Evolutionary conservation across 768 basidiomycete genomes (phyloP), one percentile per base, ranked within the genome.

Genomic region (Pisolithus tinctorius): DNA sequence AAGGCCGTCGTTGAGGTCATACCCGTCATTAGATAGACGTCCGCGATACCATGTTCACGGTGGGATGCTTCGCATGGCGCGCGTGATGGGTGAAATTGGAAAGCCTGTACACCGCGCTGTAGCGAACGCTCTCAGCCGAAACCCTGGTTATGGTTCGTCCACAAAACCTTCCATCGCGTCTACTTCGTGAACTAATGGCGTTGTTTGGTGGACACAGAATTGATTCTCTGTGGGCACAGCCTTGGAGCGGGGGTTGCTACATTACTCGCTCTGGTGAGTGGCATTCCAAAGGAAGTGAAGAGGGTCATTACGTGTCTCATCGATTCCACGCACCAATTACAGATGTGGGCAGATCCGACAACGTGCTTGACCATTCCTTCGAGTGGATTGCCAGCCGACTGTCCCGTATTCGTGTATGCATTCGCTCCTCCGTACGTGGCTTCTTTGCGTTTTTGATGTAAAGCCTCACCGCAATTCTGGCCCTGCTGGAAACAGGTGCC

Each of bases 261-360:
- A 3, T 71, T 92, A 26, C 71, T 91, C 39, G 88, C 83, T 41
- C 68, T 92, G 69, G 86, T 86, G 57, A 63, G 80, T 66, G 30
- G 43, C 7, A 16, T 39, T 5, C 14, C 13, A 25, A 48, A 45
- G 6, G 34, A 29, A 11, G 6, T 25, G 30, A 40, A 52, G 23
- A n/a, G 1, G 16, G 9, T 16, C 13, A 39, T n/a, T 45, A 14
- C 42, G 43, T 41, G n/a, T 17, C 17, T 41, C 25, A 37, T 38
- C 44, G 49, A 37, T 25, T n/a, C 27, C 20, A 55, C 44, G 40
- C 40, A 54, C 4, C 39, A 14, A 40, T 25, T 30, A 34, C 48
- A 90, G 88, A 85, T 87, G 79, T 93, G 89, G 89, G 86, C 88
- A 1, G 86, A 90, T 62, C 86, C 87, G 17, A 75, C 70, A 55